Evolutionary conservation across 768 basidiomycete genomes (phyloP), one percentile per base, ranked within the genome.

Genomic region (Russula griseocarnosa): DNA sequence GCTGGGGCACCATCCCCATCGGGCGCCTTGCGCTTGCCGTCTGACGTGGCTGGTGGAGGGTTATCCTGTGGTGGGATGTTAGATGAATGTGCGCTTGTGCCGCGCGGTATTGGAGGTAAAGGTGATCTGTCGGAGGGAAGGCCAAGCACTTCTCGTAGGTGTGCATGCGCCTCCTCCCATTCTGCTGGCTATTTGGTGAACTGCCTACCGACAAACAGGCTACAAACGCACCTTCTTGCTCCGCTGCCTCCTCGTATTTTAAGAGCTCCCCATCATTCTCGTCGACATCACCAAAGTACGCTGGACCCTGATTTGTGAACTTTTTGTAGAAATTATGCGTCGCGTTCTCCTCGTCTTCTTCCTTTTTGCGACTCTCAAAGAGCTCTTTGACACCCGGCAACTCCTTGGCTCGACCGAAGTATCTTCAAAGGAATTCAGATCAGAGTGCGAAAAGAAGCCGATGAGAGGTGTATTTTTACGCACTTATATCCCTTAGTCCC

Each of bases 401-500:
- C 60, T 98, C 96, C 73, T 93, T 96, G 4, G 96, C 94, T 32
- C 95, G 88, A 61, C 95, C 96, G 73, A 99, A 98, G 75, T 98
- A 98, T 73, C 94, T 96, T 13, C 7, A n/a, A 38, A 10, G 47
- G 2, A 1, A 1, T 26, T 26, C 20, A 2, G 5, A 46, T 69
- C 10, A 56, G 59, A 32, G 36, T 20, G 30, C 6, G 5, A 30
- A 34, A 44, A 40, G 32, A n/a, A 5, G n/a, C 36, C 11, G 2
- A n/a, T 5, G 7, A 16, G 32, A n/a, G 26, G 5, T 9, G 36
- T 8, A 7, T 9, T 2, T 2, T 5, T 26, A 62, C 72, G 61
- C 67, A 94, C 94, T 98, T 98, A 83, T 98, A 98, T 65, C 96
- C 96, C 70, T 96, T 89, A 10, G 94, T 97, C 3, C 94, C 94